Evolutionary conservation across 1,139 yeast genomes (phyloP), one percentile per base, ranked within the genome.

Genomic region (Protomyces inundatus): DNA sequence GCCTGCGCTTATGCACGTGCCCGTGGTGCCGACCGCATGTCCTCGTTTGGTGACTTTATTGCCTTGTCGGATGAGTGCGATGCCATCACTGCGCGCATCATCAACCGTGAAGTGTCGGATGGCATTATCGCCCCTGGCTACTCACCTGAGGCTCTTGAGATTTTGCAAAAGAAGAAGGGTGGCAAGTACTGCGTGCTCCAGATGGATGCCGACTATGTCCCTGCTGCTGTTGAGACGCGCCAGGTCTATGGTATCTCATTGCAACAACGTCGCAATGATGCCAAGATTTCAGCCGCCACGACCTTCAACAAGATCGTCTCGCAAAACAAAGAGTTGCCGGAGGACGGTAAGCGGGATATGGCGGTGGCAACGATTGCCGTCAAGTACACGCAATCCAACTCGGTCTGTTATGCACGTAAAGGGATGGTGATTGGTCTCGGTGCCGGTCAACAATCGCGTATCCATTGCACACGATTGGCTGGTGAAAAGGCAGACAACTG

Each of bases 1-100:
- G 98, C 98, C 68, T 88, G 88, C 74, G 98, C 98, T 66, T 93
- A 93, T 74, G 98, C 98, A 54, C 88, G 98, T 79, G 98, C 98
- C 64, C 88, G 98, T 79, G 98, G 98, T 77, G 98, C 98, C 70
- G 98, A 93, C 80, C 87, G 98, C 82, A 93, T 93, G 98, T 90
- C 98, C 12, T 89, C 97, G 14, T 93, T 93, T 74, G 98, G 98
- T 75, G 98, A 93, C 79, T 93, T 91, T 82, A 93, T 93, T 74
- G 98, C 98, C 64, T 82, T 93, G 69, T 90, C 97, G 67, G 91
- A 91, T 81, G 89, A 88, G 77, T 98, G 93, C 69, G 98, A 93
- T 77, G 81, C 88, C 66, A 91, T 97, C 75, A 93, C 98, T 66
- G 98, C 98, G 65, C 88, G 88, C 78, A 93, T 93, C 78, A 93